Conservation (phyloP, 371 early-diverging fungal species). For the Mucor indicus region DNA sequence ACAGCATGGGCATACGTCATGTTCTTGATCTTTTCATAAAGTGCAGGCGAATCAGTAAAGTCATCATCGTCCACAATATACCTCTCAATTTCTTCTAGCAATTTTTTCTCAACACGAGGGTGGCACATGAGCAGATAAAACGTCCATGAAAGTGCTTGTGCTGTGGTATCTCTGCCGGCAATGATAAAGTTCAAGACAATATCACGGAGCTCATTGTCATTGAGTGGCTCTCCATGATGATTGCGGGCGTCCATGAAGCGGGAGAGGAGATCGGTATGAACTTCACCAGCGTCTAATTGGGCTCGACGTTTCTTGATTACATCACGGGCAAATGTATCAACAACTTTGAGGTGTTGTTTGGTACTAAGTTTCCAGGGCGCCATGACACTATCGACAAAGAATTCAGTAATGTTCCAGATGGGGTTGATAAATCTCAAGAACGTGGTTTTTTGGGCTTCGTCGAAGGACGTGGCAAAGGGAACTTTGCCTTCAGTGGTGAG, state of each 20-base stretch:
- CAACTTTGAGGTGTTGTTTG: constrained; percentile 38
- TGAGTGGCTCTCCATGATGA: constrained; percentile 48
- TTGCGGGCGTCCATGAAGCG: constrained; percentile 59
- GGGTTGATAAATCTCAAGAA: constrained; percentile 51
- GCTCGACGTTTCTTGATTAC: constrained; percentile 44
- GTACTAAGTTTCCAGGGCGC: constrained; percentile 40
- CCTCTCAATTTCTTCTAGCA: constrained; percentile 56
- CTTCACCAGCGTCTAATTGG: constrained; percentile 37
- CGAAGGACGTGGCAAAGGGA: constrained; percentile 53
- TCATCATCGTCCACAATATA: constrained; percentile 28
- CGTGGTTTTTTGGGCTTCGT: constrained; percentile 39
- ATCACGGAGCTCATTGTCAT: constrained; percentile 58
- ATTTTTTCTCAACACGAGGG: constrained; percentile 48
- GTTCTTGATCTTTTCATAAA: constrained; percentile 46
- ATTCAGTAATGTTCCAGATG: constrained; percentile 48
- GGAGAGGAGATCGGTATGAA: constrained; percentile 54
- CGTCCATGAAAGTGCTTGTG: constrained; percentile 72
- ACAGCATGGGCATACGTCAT: constrained; percentile 62
- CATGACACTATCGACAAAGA: constrained; percentile 10
- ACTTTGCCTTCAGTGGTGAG: constrained; percentile 25
- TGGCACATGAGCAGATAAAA: constrained; percentile 57
- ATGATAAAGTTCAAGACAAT: constrained; percentile 71
- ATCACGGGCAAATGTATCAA: constrained; percentile 47
- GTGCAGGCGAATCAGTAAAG: constrained; percentile 19
- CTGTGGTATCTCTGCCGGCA: constrained; percentile 69